Evolutionary conservation across 805 yeast species (phyloP).

Genomic region (Kuraishia floccosa): DNA sequence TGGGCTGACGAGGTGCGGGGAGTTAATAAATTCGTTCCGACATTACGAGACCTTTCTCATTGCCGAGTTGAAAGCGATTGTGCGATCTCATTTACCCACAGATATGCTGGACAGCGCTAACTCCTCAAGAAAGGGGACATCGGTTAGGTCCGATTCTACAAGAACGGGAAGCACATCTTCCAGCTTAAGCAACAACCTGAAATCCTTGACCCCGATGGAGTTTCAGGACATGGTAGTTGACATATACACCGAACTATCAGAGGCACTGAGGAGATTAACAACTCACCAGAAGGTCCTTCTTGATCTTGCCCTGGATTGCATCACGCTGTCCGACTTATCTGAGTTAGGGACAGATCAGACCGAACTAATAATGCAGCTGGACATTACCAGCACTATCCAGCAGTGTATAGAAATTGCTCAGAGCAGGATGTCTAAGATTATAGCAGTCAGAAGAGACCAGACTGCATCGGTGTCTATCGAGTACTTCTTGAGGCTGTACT

Average conservation of each 20-base stretch:
- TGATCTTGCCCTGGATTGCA: conserved; percentile 49
- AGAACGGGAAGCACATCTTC: conserved; percentile 14
- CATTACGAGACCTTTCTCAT: conserved; percentile 59
- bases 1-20: conserved; percentile 53
- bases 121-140: conserved; percentile 5
- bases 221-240: conserved; percentile 59
- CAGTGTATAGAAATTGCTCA: conserved; percentile 65
- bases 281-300: conserved; percentile 71
- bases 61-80: conserved; percentile 61
- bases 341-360: conserved; percentile 16
- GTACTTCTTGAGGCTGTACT: conserved; percentile 58
- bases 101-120: conserved; percentile 15
- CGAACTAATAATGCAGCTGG: conserved; percentile 44
- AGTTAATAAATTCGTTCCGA: conserved; percentile 47
- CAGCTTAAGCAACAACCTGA: conserved; percentile 30
- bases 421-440: conserved; percentile 62
- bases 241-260: conserved; percentile 55
- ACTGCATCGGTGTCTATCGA: conserved; percentile 43
- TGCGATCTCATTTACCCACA: conserved; percentile 53
- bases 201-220: conserved; percentile 59
- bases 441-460: conserved; percentile 67
- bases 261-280: conserved; percentile 62
- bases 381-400: conserved; percentile 53
- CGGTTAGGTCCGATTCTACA: conserved; percentile 13
- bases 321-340: conserved; percentile 17